Percentiles rank a stretch among this genome's conserved stretches.
Evolutionary conservation across 306 rosid species (phyloP).

Genomic region (Styphnolobium japonicum): DNA sequence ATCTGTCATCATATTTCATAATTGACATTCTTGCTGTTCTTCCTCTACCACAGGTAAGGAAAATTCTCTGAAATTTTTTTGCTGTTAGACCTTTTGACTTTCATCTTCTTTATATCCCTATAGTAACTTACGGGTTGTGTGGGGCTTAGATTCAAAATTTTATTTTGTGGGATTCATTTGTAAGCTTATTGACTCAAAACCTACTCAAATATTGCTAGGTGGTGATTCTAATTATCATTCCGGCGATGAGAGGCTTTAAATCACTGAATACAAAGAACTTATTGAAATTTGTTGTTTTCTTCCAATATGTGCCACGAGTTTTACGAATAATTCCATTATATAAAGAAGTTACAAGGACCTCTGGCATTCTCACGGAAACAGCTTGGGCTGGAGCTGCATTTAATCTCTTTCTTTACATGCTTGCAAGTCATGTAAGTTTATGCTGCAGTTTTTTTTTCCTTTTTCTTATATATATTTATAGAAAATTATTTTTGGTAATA

Average conservation of each 20-base stretch:
- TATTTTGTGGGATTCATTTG: background rate
- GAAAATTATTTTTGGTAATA: background rate
- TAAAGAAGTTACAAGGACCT: conserved; percentile 60
- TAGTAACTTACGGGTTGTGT: conserved; percentile 1
- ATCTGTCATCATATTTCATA: conserved; percentile 69
- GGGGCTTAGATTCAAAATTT: background rate
- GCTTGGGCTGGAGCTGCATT: conserved; percentile 82
- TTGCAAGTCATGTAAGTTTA: conserved; percentile 73
- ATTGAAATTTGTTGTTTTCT: conserved; percentile 46
- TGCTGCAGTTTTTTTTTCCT: background rate
- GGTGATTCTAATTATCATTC: conserved; percentile 55
- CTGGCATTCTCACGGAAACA: conserved; percentile 63
- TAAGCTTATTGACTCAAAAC: conserved; percentile 19
- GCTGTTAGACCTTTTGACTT: background rate
- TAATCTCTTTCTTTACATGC: conserved; percentile 78
- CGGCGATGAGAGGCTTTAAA: conserved; percentile 10
- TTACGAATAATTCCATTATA: conserved; percentile 63
- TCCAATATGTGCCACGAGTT: conserved; percentile 75
- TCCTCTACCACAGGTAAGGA: conserved; percentile 74
- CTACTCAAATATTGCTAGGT: conserved; percentile 39
- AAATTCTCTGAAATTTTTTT: conserved; percentile 7
- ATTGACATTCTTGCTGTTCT: conserved; percentile 79
- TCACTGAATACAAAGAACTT: conserved; percentile 41
- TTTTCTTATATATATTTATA: background rate
- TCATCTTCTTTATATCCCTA: background rate